Conservation (phyloP, 371 early-diverging fungal species). For the Mortierella sp. region DNA sequence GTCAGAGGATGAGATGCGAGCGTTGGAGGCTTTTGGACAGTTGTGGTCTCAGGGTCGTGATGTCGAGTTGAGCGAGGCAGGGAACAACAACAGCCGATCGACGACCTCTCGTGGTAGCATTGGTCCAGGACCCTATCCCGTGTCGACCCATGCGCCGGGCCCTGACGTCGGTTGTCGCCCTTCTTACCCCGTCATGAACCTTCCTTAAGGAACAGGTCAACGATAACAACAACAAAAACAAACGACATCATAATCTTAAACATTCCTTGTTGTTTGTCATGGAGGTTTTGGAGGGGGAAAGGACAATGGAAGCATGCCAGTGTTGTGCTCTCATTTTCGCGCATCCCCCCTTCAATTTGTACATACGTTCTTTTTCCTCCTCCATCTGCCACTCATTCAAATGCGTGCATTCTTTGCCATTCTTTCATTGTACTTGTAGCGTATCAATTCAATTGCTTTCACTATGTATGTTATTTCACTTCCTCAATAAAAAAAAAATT, state of each 20-base stretch:
- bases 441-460: neutral
- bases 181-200: conserved; percentile 1
- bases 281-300: neutral
- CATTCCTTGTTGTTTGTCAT: neutral
- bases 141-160: conserved; percentile 26
- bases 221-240: neutral
- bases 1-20: conserved; percentile 54
- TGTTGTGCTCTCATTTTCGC: neutral
- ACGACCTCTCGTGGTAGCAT: neutral
- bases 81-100: neutral
- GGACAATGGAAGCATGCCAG: neutral
- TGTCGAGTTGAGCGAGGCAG: conserved; percentile 29
- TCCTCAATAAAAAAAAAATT: neutral
- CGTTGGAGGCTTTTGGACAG: conserved; percentile 54
- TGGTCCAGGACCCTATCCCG: conserved; percentile 13
- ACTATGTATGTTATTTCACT: neutral
- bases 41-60: conserved; percentile 55
- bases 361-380: conserved; percentile 11
- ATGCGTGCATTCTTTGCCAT: neutral
- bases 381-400: neutral
- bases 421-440: conserved; percentile 1
- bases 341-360: conserved; percentile 2
- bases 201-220: neutral
- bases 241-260: conserved; percentile 5
- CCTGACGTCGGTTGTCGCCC: conserved; percentile 44